A percentile compares a stretch with the other conserved stretches of the same genome.
phyloP scores from a whole-genome alignment of 805 yeast genomes.

The Suhomyces canberraensis region DNA sequence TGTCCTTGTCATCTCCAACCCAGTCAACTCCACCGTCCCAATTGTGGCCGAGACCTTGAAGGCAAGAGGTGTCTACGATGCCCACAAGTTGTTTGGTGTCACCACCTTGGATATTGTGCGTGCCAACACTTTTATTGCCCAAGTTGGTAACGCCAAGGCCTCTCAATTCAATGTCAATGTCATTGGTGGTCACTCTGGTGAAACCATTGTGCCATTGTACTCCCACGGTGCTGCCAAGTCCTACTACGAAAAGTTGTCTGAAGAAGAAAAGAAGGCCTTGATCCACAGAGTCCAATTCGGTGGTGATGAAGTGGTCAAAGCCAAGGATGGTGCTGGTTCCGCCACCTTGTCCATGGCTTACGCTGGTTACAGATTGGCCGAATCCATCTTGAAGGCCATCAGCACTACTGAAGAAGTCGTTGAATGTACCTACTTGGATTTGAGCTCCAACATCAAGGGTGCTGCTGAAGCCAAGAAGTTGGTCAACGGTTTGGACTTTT shows the following conservation, averaged over 20 bases:
- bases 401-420: conserved; percentile 26
- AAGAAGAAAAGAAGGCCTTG: conserved; percentile 33
- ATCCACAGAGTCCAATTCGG: conserved; percentile 53
- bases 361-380: conserved; percentile 83
- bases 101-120: conserved; percentile 86
- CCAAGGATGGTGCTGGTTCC: conserved; percentile 91
- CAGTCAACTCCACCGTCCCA: conserved; percentile 91
- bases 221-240: conserved; percentile 40
- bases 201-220: conserved; percentile 85
- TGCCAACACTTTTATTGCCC: conserved; percentile 76
- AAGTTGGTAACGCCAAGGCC: conserved; percentile 44
- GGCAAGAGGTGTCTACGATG: conserved; percentile 63
- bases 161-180: conserved; percentile 66
- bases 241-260: conserved; percentile 34
- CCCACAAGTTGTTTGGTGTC: conserved; percentile 78
- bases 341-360: conserved; percentile 96
- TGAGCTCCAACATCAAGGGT: conserved; percentile 50
- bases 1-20: conserved; percentile 83
- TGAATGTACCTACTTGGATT: conserved; percentile 51
- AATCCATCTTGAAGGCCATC: conserved; percentile 39
- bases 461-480: conserved; percentile 48
- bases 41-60: conserved; percentile 78
- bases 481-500: conserved; percentile 44
- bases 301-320: conserved; percentile 95
- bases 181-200: conserved; percentile 94